These are phyloP conservation scores for Penicillium italicum DNA, from an alignment of 2,329 filamentous ascomycete genomes.

Conservation along the genomic window DNA sequence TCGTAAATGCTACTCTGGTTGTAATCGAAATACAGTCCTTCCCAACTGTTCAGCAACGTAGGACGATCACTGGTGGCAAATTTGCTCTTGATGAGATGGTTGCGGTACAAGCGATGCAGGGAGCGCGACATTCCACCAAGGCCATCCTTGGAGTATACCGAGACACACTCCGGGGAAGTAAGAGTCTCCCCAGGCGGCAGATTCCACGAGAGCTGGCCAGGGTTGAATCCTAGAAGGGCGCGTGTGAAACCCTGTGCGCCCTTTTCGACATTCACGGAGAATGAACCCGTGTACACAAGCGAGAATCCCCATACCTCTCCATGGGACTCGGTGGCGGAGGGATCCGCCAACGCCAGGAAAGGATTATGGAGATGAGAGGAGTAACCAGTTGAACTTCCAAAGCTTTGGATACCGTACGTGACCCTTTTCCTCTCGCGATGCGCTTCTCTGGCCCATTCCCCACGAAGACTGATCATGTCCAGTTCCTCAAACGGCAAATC, in stretches of 20 bases:
- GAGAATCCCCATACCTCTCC: conserved; percentile 65
- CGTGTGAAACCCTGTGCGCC: conserved; percentile 60
- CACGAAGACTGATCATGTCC: conserved; percentile 60
- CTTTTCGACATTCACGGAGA: conserved; percentile 59
- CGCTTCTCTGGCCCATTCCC: conserved; percentile 61
- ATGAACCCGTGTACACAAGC: conserved; percentile 62
- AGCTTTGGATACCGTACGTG: conserved; percentile 54
- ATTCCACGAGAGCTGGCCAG: conserved; percentile 57
- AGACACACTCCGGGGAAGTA: conserved; percentile 60
- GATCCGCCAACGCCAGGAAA: conserved; percentile 57
- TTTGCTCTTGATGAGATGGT: conserved; percentile 58
- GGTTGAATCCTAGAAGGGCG: conserved; percentile 59
- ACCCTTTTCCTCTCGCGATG: conserved; percentile 54
- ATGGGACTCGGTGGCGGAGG: conserved; percentile 57
- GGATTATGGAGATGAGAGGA: conserved; percentile 64
- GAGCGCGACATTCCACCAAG: conserved; percentile 61
- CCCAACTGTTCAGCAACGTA: conserved; percentile 63
- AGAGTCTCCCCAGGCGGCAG: conserved; percentile 56
- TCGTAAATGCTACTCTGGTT: conserved; percentile 55
- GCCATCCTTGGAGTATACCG: conserved; percentile 58
- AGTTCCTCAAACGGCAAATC: conserved; percentile 60
- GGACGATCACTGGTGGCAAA: conserved; percentile 53
- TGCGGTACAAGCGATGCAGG: conserved; percentile 59
- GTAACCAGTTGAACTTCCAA: conserved; percentile 60
- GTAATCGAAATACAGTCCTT: conserved; percentile 58